A percentile compares a stretch with the other conserved stretches of the same genome.
phyloP scores from a whole-genome alignment of 805 yeast species.

The Teunomyces kruisii region DNA sequence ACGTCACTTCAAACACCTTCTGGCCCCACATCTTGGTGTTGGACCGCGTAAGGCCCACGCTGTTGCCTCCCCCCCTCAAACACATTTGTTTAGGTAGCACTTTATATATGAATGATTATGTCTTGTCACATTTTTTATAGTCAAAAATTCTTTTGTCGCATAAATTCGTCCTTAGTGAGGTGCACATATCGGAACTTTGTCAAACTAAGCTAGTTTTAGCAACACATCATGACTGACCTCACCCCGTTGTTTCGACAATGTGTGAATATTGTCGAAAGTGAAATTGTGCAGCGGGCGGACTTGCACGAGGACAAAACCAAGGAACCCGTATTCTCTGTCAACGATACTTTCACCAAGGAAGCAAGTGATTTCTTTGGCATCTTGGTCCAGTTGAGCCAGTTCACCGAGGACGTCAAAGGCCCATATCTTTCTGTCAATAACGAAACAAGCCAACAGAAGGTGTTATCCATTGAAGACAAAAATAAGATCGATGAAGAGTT shows the following conservation, averaged over 20 bases:
- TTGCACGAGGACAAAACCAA: constrained; percentile 7
- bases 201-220: not conserved
- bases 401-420: constrained; percentile 32
- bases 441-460: constrained; percentile 11
- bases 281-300: constrained; percentile 17
- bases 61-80: too few relatives aligned
- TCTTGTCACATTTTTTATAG: not conserved
- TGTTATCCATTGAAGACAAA: constrained; percentile 47
- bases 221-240: constrained; percentile 41
- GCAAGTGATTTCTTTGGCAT: constrained; percentile 33
- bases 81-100: not conserved
- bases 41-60: too few relatives aligned
- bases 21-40: too few relatives aligned
- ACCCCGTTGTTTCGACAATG: constrained; percentile 51
- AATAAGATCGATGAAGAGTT: constrained; percentile 57
- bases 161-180: not conserved
- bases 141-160: not conserved
- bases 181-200: not conserved
- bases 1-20: too few relatives aligned
- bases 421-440: constrained; percentile 31
- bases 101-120: not conserved
- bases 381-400: constrained; percentile 30
- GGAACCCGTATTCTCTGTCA: constrained; percentile 12
- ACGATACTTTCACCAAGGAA: constrained; percentile 44
- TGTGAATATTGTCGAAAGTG: constrained; percentile 41